Percentiles rank a stretch among this genome's conserved stretches.
These are phyloP conservation scores for Plasmodium fragile DNA, from an alignment of 169 alveolate species.

Conservation along the genomic window DNA sequence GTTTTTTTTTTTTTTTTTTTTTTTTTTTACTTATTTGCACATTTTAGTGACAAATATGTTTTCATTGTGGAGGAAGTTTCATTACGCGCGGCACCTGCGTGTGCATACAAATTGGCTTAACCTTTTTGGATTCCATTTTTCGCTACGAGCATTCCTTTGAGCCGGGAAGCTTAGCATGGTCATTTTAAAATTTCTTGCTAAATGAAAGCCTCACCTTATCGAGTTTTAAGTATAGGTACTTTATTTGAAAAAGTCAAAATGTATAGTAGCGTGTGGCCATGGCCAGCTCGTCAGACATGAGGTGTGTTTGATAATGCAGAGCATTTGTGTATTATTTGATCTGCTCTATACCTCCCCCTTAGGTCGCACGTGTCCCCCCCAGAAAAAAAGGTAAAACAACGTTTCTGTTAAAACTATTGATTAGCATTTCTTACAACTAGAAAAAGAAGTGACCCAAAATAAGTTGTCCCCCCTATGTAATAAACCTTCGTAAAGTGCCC, in stretches of 20 bases:
- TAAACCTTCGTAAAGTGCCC: neutral
- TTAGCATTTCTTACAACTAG: neutral
- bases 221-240: neutral
- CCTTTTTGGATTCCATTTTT: neutral
- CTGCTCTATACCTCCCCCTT: neutral
- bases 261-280: neutral
- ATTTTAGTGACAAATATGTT: neutral
- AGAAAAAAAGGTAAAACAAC: neutral
- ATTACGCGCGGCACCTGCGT: neutral
- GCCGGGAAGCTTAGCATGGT: neutral
- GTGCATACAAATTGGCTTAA: neutral
- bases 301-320: neutral
- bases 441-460: neutral
- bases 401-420: neutral
- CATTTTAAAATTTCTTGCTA: neutral
- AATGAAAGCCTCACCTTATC: neutral
- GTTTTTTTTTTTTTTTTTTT: neutral
- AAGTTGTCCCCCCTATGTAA: neutral
- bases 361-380: neutral
- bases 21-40: neutral
- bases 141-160: neutral
- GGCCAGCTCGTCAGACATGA: neutral
- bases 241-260: neutral
- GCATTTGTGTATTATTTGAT: neutral
- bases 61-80: neutral